Conservation (phyloP, 768 basidiomycete species). For the Saitozyma sp. region DNA sequence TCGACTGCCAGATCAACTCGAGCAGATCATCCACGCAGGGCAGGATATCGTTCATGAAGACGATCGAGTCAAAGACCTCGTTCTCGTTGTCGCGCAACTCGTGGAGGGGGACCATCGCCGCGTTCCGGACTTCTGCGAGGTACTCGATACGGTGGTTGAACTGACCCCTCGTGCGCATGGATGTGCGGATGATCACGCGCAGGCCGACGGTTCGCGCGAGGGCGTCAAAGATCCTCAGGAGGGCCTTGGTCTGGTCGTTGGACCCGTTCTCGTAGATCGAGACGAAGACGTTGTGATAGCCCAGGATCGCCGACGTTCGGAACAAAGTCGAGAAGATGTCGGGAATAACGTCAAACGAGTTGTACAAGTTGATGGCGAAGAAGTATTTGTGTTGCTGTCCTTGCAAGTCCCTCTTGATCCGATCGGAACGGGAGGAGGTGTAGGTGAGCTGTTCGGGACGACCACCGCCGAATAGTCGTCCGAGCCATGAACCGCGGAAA, state of each 20-base stretch:
- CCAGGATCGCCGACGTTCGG: conserved; percentile 83
- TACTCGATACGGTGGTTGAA: conserved; percentile 99
- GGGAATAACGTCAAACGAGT: conserved; percentile 97
- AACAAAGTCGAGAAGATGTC: conserved; percentile 97
- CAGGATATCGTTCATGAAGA: conserved; percentile 99
- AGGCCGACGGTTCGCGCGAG: conserved; percentile 85
- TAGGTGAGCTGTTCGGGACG: conserved; percentile 5
- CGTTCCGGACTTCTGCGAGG: conserved; percentile 99
- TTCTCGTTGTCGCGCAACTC: conserved; percentile 87
- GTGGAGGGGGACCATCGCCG: conserved; percentile 91
- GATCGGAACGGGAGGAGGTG: conserved; percentile 23
- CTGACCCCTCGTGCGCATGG: conserved; percentile 85
- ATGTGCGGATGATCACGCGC: conserved; percentile 88
- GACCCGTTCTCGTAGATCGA: conserved; percentile 99
- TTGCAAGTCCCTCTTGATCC: conserved; percentile 40
- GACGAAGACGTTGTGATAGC: conserved; percentile 96
- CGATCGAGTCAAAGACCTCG: conserved; percentile 92
- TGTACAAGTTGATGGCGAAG: conserved; percentile 99
- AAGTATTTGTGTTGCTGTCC: conserved; percentile 88
- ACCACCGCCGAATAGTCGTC: conserved; percentile 28
- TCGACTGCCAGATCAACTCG: conserved; percentile 94
- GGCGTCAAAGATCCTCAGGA: conserved; percentile 91
- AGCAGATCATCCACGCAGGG: conserved; percentile 97
- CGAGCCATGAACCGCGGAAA: conserved; percentile 41
- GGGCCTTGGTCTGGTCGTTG: conserved; percentile 96